Percentiles rank a stretch among this genome's conserved stretches.
Conservation (phyloP, 1,139 yeast species). For the Suhomyces kunorum region DNA sequence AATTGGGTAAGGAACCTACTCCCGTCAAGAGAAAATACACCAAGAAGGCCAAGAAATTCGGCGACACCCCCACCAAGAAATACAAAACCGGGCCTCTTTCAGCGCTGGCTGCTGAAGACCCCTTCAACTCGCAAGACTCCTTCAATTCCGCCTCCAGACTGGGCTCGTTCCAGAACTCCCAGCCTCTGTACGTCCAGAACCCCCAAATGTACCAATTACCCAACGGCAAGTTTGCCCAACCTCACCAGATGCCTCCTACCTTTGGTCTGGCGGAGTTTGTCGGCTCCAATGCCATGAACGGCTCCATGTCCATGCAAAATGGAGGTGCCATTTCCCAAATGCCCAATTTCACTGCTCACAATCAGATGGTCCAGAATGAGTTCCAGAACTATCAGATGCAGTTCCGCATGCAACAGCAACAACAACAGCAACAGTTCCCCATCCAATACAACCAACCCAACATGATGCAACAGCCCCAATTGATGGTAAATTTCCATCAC, state of each 20-base stretch:
- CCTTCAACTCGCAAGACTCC: conserved; percentile 22
- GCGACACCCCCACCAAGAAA: conserved; percentile 43
- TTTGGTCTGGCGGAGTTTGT: conserved; percentile 33
- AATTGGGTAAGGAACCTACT: conserved; percentile 44
- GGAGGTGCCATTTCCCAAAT: conserved; percentile 11
- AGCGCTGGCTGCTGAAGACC: conserved; percentile 14
- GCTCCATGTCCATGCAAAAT: conserved; percentile 6
- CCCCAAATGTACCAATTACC: conserved; percentile 11
- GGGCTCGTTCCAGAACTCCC: conserved; percentile 14
- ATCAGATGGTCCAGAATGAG: conserved; percentile 26
- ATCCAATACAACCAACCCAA: conserved; percentile 12
- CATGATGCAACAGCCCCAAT: conserved; percentile 16
- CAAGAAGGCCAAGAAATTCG: conserved; percentile 38
- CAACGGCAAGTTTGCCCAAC: conserved; percentile 14
- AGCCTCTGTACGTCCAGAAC: conserved; percentile 20
- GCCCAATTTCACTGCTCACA: conserved; percentile 19
- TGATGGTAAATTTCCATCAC: conserved; percentile 35
- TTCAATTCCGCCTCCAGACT: conserved; percentile 19
- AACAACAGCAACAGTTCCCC: conserved; percentile 23
- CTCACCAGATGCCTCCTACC: conserved; percentile 24
- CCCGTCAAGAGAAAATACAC: conserved; percentile 48
- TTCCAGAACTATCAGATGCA: conserved; percentile 35
- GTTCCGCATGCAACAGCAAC: conserved; percentile 22
- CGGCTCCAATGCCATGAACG: conserved; percentile 17
- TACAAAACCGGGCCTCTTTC: conserved; percentile 18